Percentiles rank a stretch among this genome's conserved stretches.
These are phyloP conservation scores for Boletus eberwhitei DNA, from an alignment of 768 basidiomycete genomes.

Conservation along the genomic window DNA sequence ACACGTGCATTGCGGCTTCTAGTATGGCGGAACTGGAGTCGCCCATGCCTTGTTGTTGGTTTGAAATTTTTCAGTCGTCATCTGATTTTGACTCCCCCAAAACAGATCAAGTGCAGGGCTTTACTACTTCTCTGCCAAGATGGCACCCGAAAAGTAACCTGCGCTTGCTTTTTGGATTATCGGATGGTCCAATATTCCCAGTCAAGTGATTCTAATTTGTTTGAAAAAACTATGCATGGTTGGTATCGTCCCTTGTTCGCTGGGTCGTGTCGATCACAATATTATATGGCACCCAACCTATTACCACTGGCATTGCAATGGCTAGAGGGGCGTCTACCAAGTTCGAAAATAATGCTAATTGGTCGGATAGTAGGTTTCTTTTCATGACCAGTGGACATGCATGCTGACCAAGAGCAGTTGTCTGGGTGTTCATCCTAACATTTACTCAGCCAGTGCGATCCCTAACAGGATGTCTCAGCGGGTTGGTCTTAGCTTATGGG, in stretches of 20 bases:
- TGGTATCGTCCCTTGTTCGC: neutral
- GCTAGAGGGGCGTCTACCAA: slow-evolving; percentile 8
- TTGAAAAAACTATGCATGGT: slow-evolving; percentile 25
- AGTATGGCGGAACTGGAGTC: too few species aligned
- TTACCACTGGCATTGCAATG: too few species aligned
- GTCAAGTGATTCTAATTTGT: slow-evolving; percentile 27
- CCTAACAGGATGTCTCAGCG: slow-evolving; percentile 14
- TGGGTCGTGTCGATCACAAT: too few species aligned
- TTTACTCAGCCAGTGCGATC: slow-evolving; percentile 29
- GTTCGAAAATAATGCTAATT: slow-evolving; percentile 27
- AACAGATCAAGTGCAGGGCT: slow-evolving; percentile 25
- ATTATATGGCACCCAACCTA: too few species aligned
- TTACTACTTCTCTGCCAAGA: slow-evolving; percentile 29
- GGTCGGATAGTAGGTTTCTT: slow-evolving; percentile 15
- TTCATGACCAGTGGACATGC: neutral
- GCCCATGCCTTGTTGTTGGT: too few species aligned
- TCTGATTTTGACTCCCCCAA: neutral
- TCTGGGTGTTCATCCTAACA: slow-evolving; percentile 25
- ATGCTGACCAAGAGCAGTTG: slow-evolving; percentile 9
- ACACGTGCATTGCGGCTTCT: too few species aligned
- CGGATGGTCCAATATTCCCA: slow-evolving; percentile 29
- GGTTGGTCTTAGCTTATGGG: neutral
- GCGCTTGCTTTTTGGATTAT: slow-evolving; percentile 28
- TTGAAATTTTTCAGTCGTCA: too few species aligned
- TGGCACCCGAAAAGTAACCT: slow-evolving; percentile 22